Percentiles rank a stretch among this genome's conserved stretches.
These are phyloP conservation scores for Suhomyces prunicola DNA, from an alignment of 805 yeast genomes.

Conservation along the genomic window DNA sequence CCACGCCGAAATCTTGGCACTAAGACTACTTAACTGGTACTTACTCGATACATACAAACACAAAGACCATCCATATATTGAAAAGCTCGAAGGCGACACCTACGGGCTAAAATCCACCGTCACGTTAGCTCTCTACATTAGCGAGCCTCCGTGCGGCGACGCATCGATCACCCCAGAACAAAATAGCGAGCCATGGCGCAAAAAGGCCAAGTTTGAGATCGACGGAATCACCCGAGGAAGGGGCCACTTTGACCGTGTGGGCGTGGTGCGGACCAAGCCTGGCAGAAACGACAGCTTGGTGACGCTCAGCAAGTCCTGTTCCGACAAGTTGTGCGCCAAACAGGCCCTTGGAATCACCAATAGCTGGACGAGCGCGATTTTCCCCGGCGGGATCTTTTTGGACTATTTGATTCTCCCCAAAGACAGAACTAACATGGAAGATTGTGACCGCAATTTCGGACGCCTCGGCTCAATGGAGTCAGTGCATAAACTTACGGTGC, in stretches of 20 bases:
- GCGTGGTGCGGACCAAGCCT: conserved; percentile 86
- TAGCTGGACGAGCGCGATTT: conserved; percentile 36
- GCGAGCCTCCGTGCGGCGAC: conserved; percentile 91
- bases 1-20: conserved; percentile 82
- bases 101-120: conserved; percentile 35
- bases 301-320: conserved; percentile 79
- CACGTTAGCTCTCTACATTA: conserved; percentile 56
- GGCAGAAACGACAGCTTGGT: conserved; percentile 78
- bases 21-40: conserved; percentile 66
- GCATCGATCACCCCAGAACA: conserved; percentile 44
- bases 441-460: conserved; percentile 45
- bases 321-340: conserved; percentile 71
- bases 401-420: conserved; percentile 50
- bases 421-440: conserved; percentile 19
- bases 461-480: conserved; percentile 6
- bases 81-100: conserved; percentile 6
- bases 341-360: conserved; percentile 59
- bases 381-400: conserved; percentile 37
- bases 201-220: conserved; percentile 4
- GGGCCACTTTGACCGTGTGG: conserved; percentile 50
- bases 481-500: conserved; percentile 15
- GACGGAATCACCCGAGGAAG: conserved; percentile 53
- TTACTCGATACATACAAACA: conserved; percentile 46
- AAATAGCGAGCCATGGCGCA: conserved; percentile 21
- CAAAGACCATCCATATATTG: conserved; percentile 12